These are phyloP conservation scores for Lithocarpus polystachyus DNA, from an alignment of 306 rosid species.

Conservation along the genomic window DNA sequence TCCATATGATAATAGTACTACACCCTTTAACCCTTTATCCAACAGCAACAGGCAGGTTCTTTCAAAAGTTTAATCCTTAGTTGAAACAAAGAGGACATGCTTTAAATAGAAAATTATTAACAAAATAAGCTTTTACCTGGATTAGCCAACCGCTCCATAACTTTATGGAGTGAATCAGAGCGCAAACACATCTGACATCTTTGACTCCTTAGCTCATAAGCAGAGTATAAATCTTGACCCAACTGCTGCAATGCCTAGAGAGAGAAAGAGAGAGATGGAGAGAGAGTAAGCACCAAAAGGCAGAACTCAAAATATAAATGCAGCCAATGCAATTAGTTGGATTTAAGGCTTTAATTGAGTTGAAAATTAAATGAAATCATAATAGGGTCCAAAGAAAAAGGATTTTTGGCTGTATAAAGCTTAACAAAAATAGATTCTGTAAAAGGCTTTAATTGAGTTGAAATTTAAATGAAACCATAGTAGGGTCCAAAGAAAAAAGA, in stretches of 20 bases:
- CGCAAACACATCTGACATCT: slow-evolving; percentile 98
- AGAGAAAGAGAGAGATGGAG: slow-evolving; percentile 17
- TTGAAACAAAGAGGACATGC: slow-evolving; percentile 2
- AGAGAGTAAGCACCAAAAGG: neutral
- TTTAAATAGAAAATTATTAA: neutral
- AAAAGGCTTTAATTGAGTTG: neutral
- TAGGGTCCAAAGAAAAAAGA: neutral
- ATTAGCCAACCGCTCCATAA: slow-evolving; percentile 90
- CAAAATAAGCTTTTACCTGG: slow-evolving; percentile 49
- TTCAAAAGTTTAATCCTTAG: neutral
- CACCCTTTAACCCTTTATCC: too few species aligned
- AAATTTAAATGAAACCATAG: neutral
- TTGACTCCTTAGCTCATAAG: slow-evolving; percentile 73
- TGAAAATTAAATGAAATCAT: neutral
- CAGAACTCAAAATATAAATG: neutral
- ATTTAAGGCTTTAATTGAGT: neutral
- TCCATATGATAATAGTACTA: too few species aligned
- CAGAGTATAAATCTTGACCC: slow-evolving; percentile 67
- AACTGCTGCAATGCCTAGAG: slow-evolving; percentile 91
- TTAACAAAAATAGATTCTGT: neutral
- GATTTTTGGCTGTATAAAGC: neutral
- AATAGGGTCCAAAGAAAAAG: neutral
- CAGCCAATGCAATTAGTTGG: neutral
- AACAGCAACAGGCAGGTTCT: neutral
- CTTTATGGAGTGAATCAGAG: slow-evolving; percentile 86